These are phyloP conservation scores for Gossypium davidsonii DNA, from an alignment of 441 rosid genomes.

Conservation along the genomic window DNA sequence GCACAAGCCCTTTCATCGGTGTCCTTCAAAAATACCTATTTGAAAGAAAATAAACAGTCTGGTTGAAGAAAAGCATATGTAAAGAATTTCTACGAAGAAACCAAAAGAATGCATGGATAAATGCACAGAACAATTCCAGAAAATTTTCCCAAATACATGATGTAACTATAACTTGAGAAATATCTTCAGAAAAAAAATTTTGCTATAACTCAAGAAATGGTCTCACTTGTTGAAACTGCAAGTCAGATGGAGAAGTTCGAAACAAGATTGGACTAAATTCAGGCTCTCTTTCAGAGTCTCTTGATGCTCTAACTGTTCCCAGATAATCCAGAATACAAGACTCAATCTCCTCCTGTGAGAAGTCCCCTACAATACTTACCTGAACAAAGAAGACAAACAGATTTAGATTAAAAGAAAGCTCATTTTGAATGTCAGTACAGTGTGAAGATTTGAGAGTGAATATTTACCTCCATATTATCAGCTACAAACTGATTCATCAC, in stretches of 20 bases:
- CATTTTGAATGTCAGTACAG: slow-evolving; percentile 6
- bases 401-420: slow-evolving; percentile 18
- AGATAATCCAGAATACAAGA: slow-evolving; percentile 82
- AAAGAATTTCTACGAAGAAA: slow-evolving; percentile 8
- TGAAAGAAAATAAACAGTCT: slow-evolving; percentile 20
- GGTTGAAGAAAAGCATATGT: slow-evolving; percentile 12
- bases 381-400: slow-evolving; percentile 28
- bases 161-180: slow-evolving; percentile 16
- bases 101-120: slow-evolving; percentile 8
- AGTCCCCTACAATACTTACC: slow-evolving; percentile 98
- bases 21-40: slow-evolving; percentile 91
- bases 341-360: slow-evolving; percentile 82
- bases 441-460: slow-evolving; percentile 12
- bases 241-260: slow-evolving; percentile 65
- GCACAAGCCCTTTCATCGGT: slow-evolving; percentile 99
- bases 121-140: slow-evolving; percentile 6
- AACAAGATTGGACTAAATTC: slow-evolving; percentile 56
- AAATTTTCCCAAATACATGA: slow-evolving; percentile 2
- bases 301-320: slow-evolving; percentile 76
- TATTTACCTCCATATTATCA: slow-evolving; percentile 87
- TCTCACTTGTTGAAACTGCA: slow-evolving; percentile 82
- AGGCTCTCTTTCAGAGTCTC: slow-evolving; percentile 29
- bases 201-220: slow-evolving; percentile 18
- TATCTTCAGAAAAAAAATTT: neutral
- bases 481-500: slow-evolving; percentile 95